A percentile compares a stretch with the other conserved stretches of the same genome.
phyloP scores from a whole-genome alignment of 768 basidiomycete species.

The Trametopsis cervina region DNA sequence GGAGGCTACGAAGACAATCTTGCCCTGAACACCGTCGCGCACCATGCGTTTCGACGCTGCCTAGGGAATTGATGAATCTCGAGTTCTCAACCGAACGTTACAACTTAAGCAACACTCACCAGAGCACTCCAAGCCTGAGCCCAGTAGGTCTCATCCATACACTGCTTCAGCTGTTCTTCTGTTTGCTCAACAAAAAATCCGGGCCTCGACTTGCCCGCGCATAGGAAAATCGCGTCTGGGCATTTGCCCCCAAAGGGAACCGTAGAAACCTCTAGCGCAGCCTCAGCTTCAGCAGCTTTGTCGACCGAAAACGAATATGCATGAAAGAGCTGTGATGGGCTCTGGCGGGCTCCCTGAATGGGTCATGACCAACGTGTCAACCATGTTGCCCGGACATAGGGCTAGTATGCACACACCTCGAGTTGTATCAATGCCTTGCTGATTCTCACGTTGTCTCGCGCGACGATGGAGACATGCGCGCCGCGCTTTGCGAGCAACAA shows the following conservation, averaged over 20 bases:
- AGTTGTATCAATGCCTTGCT: conserved; percentile 52
- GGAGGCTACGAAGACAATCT: conserved; percentile 72
- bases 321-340: conserved; percentile 53
- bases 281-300: conserved; percentile 41
- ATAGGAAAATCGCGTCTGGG: conserved; percentile 75
- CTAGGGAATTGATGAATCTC: conserved; percentile 33
- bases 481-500: conserved; percentile 58
- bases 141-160: conserved; percentile 54
- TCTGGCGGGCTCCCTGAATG: conserved; percentile 42
- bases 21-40: conserved; percentile 47
- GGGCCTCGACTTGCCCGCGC: conserved; percentile 70
- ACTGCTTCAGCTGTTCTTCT: conserved; percentile 48
- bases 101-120: conserved; percentile 30
- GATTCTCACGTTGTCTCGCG: conserved; percentile 60
- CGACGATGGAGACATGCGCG: conserved; percentile 82
- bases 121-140: conserved; percentile 45
- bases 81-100: background rate
- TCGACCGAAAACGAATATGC: conserved; percentile 62
- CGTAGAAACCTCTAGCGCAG: conserved; percentile 58
- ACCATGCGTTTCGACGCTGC: conserved; percentile 63
- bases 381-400: background rate
- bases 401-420: conserved; percentile 42
- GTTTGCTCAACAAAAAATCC: conserved; percentile 68
- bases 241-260: conserved; percentile 43
- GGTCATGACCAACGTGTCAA: background rate